Evolutionary conservation across 495 filamentous ascomycete genomes (phyloP).

Genomic region (Baudoinia panamericana): DNA sequence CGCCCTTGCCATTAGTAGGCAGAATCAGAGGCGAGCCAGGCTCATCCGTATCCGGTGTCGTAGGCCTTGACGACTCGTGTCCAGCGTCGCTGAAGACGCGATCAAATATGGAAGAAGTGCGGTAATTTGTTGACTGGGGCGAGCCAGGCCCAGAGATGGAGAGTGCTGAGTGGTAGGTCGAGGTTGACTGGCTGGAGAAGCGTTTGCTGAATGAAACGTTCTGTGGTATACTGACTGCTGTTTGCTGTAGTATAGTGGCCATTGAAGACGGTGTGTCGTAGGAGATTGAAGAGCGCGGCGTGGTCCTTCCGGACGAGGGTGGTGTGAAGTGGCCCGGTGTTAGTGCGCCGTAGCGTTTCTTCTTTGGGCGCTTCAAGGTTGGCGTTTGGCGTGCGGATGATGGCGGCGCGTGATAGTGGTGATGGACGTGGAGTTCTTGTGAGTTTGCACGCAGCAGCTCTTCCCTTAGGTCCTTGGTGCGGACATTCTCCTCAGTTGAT

Average conservation of each 20-base stretch:
- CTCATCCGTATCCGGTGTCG: slow-evolving; percentile 51
- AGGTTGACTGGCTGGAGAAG: slow-evolving; percentile 54
- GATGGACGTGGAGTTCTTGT: slow-evolving; percentile 78
- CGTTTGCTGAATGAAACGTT: slow-evolving; percentile 32
- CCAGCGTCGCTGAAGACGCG: slow-evolving; percentile 38
- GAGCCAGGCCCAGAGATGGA: slow-evolving; percentile 69
- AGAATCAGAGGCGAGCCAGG: slow-evolving; percentile 29
- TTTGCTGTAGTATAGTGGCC: slow-evolving; percentile 48
- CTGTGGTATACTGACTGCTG: slow-evolving; percentile 47
- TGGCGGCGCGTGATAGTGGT: slow-evolving; percentile 67
- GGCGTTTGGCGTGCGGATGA: slow-evolving; percentile 43
- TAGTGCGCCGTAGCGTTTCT: slow-evolving; percentile 47
- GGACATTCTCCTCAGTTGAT: slow-evolving; percentile 38
- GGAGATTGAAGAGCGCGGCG: slow-evolving; percentile 30
- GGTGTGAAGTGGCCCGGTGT: slow-evolving; percentile 49
- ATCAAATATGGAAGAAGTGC: slow-evolving; percentile 69
- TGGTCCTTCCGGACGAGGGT: slow-evolving; percentile 33
- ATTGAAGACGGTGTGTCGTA: slow-evolving; percentile 36
- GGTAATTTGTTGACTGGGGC: slow-evolving; percentile 54
- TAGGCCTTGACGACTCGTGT: slow-evolving; percentile 49
- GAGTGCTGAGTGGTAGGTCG: slow-evolving; percentile 44
- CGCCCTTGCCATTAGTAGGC: slow-evolving; percentile 13
- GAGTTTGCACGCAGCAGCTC: slow-evolving; percentile 35
- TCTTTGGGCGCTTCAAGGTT: slow-evolving; percentile 48
- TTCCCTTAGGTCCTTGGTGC: slow-evolving; percentile 49